These are phyloP conservation scores for Nepenthes alata DNA, from an alignment of 179 eudicot genomes.

Conservation along the genomic window DNA sequence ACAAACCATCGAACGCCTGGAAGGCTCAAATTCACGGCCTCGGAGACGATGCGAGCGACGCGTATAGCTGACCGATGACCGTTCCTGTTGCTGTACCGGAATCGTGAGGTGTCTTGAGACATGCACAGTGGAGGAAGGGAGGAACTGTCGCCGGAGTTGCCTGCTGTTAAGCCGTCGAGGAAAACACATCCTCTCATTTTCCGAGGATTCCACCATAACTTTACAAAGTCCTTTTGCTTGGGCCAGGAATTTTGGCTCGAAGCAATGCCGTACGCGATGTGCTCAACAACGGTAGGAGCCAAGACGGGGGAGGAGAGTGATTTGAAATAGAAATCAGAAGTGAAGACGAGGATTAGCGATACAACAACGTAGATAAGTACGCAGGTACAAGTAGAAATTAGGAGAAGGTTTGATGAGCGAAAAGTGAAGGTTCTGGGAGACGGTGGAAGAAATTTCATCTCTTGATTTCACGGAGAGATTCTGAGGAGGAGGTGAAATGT, in stretches of 20 bases:
- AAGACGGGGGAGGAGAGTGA: background rate
- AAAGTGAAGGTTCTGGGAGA: background rate
- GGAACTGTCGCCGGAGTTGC: background rate
- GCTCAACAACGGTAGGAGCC: slow-evolving; percentile 18
- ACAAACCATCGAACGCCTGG: slow-evolving; percentile 42
- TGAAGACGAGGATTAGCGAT: slow-evolving; percentile 12
- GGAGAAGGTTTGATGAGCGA: slow-evolving; percentile 5
- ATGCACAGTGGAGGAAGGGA: slow-evolving; percentile 21
- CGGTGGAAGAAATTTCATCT: slow-evolving; percentile 9
- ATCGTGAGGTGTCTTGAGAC: slow-evolving; percentile 28
- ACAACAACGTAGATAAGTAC: slow-evolving; percentile 14
- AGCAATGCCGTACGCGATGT: slow-evolving; percentile 54
- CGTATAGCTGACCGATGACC: slow-evolving; percentile 53
- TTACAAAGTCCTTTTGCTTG: slow-evolving; percentile 28
- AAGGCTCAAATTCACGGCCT: slow-evolving; percentile 22
- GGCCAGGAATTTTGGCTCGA: slow-evolving; percentile 39
- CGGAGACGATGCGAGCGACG: slow-evolving; percentile 53
- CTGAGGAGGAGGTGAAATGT: no score
- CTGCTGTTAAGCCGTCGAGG: slow-evolving; percentile 30
- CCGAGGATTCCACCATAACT: slow-evolving; percentile 40
- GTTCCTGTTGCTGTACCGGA: slow-evolving; percentile 39
- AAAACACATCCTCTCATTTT: slow-evolving; percentile 40
- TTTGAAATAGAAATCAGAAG: slow-evolving; percentile 2
- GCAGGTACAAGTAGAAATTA: slow-evolving; percentile 1
- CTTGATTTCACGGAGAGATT: background rate